Conservation (phyloP, 2,329 filamentous ascomycete genomes). For the Fusarium oxysporum region DNA sequence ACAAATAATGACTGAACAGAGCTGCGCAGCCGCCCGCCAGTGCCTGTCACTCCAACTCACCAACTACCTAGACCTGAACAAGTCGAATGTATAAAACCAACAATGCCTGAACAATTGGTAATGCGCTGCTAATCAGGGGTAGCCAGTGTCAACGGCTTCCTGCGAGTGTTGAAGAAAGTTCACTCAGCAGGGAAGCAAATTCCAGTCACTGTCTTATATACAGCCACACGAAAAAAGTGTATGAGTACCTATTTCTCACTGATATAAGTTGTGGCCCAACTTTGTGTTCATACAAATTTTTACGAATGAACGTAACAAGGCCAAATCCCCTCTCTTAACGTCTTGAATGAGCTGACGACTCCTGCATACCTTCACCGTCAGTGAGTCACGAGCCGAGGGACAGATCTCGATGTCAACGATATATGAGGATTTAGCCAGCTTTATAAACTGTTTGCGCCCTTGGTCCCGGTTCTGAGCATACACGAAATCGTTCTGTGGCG, state of each 20-base stretch:
- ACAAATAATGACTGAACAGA: not conserved
- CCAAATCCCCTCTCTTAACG: not conserved
- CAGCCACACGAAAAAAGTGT: too few relatives aligned
- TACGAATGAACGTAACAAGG: not conserved
- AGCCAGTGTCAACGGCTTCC: not conserved
- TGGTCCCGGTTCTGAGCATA: not conserved
- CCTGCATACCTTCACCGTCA: not conserved
- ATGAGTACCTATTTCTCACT: not conserved
- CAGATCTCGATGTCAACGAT: constrained; percentile 26
- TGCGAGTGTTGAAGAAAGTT: not conserved
- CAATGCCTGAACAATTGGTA: not conserved
- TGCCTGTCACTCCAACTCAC: constrained; percentile 5
- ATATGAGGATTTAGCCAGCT: not conserved
- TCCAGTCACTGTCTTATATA: not conserved
- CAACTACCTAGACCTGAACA: not conserved
- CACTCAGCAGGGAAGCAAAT: not conserved
- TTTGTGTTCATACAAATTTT: not conserved
- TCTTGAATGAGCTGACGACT: constrained; percentile 15
- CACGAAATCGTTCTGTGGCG: constrained; percentile 8
- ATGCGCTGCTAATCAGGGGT: not conserved
- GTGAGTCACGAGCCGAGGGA: constrained; percentile 25
- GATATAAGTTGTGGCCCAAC: not conserved
- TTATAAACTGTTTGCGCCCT: constrained; percentile 7
- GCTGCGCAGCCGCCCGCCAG: constrained; percentile 1
- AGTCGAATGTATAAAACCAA: not conserved